Evolutionary conservation across 176 grass and related monocot species (phyloP).

Genomic region (Leersia perrieri): DNA sequence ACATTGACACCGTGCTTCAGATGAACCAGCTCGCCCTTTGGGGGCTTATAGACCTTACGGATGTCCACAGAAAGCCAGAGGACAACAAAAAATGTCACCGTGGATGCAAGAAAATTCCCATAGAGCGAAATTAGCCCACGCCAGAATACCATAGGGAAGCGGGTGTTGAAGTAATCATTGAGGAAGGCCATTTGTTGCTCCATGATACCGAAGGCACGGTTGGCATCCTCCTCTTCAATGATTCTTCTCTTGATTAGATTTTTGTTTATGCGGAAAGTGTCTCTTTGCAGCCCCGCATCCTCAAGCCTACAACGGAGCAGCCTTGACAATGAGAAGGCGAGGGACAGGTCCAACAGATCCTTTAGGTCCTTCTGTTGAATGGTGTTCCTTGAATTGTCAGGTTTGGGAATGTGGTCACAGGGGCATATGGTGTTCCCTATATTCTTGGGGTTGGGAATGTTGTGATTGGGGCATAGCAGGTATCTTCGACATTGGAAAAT

Average conservation of each 20-base stretch:
- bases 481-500: not conserved
- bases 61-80: not conserved
- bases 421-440: too few species aligned
- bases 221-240: not conserved
- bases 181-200: not conserved
- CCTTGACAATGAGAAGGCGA: not conserved
- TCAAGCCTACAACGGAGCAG: not conserved
- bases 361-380: too few species aligned
- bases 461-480: not conserved
- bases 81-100: not conserved
- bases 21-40: too few species aligned
- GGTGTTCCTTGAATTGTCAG: not conserved
- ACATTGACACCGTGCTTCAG: not conserved
- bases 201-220: not conserved
- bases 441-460: too few species aligned
- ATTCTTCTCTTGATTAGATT: not conserved
- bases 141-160: conserved; percentile 15
- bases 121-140: not conserved
- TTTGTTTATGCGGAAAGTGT: not conserved
- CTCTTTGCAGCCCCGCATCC: not conserved
- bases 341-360: too few species aligned
- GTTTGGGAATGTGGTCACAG: too few species aligned
- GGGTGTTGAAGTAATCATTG: conserved; percentile 6
- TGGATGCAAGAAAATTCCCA: not conserved
- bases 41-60: too few species aligned